Base-by-base conservation (phyloP, 2,329 filamentous ascomycete species). In the Penicillium brevicompactum region DNA sequence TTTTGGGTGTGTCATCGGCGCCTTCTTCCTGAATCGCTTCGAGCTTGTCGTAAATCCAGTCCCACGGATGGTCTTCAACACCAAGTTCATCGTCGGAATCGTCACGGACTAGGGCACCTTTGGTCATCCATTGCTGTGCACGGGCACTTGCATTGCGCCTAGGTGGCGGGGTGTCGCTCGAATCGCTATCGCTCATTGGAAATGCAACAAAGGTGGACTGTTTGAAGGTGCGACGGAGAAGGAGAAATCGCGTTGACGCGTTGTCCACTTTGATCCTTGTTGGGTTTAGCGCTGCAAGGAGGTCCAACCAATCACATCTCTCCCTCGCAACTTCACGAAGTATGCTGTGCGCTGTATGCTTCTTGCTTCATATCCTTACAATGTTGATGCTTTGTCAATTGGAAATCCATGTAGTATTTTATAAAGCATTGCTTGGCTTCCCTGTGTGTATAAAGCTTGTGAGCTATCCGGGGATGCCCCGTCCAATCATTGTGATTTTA, bases 81-180 rank as follows among this genome's bases (percentile, higher is more conserved):
- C 86, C 88, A 22, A 95, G 83, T 72, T 96, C 93, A 73, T 96
- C 92, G 71, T 96, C 92, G 0, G 91, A 95, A 70, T 96, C 89
- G 58, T 94, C 90, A 65, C 89, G 82, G 6, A 79, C 75, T 10
- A 92, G 80, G 30, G 87, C 88, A 44, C 85, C 84, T 62, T 73
- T 85, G 57, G 75, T 82, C 55, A 87, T 78, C 67, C 79, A 80
- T 66, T 76, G 72, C 56, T 75, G 77, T 42, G 77, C 75, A 31
- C 71, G 71, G 59, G 76, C 70, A 45, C 64, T 67, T 38, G 67
- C 65, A 56, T 62, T 69, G 32, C 53, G 64, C 18, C 59, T 56
- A 32, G 61, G 45, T 5, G 54, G 50, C 27, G 57, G 51, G 5
- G 50, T 37, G 7, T 64, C 56, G 24, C 48, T 56, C 10, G 64